phyloP scores from a whole-genome alignment of 2,329 filamentous ascomycete species.

The Calonectria ilicicola region DNA sequence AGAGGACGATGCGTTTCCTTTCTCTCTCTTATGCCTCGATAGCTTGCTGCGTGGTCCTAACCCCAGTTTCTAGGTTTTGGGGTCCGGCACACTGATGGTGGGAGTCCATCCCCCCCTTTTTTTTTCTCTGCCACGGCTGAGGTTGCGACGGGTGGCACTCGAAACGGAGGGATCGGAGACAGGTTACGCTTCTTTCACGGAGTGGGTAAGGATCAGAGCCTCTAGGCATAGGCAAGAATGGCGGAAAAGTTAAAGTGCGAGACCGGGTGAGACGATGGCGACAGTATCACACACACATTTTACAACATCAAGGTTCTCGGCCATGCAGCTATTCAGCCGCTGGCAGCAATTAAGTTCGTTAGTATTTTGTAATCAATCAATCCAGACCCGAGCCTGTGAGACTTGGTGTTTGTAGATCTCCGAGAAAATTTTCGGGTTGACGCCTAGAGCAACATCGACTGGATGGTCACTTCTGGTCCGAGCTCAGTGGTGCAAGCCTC shows the following conservation, averaged over 20 bases:
- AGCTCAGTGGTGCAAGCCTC: not conserved
- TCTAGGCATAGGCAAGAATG: not conserved
- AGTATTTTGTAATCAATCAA: constrained; percentile 22
- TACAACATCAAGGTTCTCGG: not conserved
- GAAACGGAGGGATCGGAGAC: constrained; percentile 4
- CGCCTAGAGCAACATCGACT: not conserved
- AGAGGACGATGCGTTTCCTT: constrained; percentile 10
- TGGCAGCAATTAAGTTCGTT: not conserved
- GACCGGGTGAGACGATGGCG: constrained; percentile 3
- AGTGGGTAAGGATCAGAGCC: not conserved
- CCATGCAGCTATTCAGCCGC: constrained; percentile 25
- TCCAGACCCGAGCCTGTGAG: constrained; percentile 3
- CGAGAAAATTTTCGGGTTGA: constrained; percentile 21
- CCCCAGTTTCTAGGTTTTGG: constrained; percentile 12
- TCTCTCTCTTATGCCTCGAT: not conserved
- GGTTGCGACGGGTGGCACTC: constrained; percentile 1
- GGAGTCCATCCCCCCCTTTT: not conserved
- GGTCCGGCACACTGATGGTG: not conserved
- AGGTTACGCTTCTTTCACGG: constrained; percentile 3
- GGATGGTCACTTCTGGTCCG: constrained; percentile 8
- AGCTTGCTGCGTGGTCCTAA: constrained; percentile 2
- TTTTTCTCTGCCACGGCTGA: not conserved
- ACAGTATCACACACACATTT: constrained; percentile 3
- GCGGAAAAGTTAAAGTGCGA: constrained; percentile 3
- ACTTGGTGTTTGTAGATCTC: not conserved